These are phyloP conservation scores for Suillus variegatus DNA, from an alignment of 768 basidiomycete genomes.

Conservation along the genomic window DNA sequence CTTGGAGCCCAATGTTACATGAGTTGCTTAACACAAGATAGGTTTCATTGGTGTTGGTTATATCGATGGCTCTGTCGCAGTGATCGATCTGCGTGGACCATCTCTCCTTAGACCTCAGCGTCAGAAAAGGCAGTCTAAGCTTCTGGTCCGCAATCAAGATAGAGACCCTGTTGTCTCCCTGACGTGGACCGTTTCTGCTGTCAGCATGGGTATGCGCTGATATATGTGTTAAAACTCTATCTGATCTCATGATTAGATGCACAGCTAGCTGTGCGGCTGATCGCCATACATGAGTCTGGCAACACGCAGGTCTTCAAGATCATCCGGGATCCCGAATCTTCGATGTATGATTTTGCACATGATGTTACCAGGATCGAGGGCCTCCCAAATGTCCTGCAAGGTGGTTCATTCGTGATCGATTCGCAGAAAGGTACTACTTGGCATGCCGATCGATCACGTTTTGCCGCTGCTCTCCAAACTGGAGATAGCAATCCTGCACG, in stretches of 20 bases:
- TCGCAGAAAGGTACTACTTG: conserved; percentile 48
- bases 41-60: conserved; percentile 82
- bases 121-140: conserved; percentile 40
- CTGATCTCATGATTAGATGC: conserved; percentile 35
- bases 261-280: conserved; percentile 54
- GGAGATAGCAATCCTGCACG: conserved; percentile 16
- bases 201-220: conserved; percentile 49
- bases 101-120: conserved; percentile 52
- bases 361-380: conserved; percentile 41
- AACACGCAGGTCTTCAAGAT: conserved; percentile 60
- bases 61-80: conserved; percentile 52
- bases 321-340: conserved; percentile 34
- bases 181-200: conserved; percentile 61
- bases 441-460: conserved; percentile 44
- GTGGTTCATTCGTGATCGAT: conserved; percentile 57
- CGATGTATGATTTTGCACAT: conserved; percentile 37
- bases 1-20: neutral
- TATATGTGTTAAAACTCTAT: conserved; percentile 13
- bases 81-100: conserved; percentile 79
- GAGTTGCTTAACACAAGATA: conserved; percentile 26
- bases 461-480: conserved; percentile 37
- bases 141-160: conserved; percentile 36
- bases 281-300: conserved; percentile 63
- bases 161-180: conserved; percentile 52
- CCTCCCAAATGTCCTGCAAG: conserved; percentile 44